Conservation (phyloP, 2,329 filamentous ascomycete genomes). For the Stagonosporopsis cucurbitacearum region DNA sequence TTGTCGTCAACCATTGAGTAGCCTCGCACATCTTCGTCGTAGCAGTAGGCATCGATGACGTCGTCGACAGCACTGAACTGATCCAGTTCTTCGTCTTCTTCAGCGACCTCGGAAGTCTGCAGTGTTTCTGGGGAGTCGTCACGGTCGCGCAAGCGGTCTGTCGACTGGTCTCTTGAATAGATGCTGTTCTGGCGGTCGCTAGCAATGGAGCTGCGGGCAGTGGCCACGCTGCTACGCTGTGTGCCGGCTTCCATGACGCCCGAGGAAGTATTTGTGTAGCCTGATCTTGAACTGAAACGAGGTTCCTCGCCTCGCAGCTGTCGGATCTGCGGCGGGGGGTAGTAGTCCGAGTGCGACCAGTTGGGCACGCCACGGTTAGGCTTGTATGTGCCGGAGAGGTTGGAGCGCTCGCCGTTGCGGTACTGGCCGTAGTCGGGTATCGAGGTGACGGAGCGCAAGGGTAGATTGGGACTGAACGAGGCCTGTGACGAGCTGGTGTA, state of each 20-base stretch:
- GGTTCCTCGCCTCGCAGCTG: constrained; percentile 51
- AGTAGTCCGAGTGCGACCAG: constrained; percentile 46
- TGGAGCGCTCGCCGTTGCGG: constrained; percentile 35
- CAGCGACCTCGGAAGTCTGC: constrained; percentile 31
- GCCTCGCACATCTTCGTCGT: constrained; percentile 54
- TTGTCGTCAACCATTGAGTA: constrained; percentile 16
- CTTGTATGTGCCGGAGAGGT: constrained; percentile 45
- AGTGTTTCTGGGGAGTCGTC: constrained; percentile 41
- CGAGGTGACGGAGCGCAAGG: constrained; percentile 45
- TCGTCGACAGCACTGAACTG: constrained; percentile 63
- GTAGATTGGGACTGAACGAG: constrained; percentile 30
- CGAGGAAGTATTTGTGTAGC: constrained; percentile 63
- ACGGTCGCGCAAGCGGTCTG: constrained; percentile 34
- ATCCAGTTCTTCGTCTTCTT: constrained; percentile 24
- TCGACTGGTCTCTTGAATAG: constrained; percentile 54
- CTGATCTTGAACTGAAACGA: constrained; percentile 66
- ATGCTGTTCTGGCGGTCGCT: constrained; percentile 58
- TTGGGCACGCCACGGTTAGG: constrained; percentile 46
- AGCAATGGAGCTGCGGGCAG: constrained; percentile 74
- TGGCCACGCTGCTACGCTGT: constrained; percentile 81
- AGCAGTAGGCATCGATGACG: constrained; percentile 66
- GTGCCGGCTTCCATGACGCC: constrained; percentile 68
- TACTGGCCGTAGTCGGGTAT: constrained; percentile 47
- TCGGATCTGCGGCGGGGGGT: constrained; percentile 30
- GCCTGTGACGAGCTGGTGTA: constrained; percentile 44